Evolutionary conservation across 768 basidiomycete species (phyloP).

Genomic region (Leccinum subgranulosum): DNA sequence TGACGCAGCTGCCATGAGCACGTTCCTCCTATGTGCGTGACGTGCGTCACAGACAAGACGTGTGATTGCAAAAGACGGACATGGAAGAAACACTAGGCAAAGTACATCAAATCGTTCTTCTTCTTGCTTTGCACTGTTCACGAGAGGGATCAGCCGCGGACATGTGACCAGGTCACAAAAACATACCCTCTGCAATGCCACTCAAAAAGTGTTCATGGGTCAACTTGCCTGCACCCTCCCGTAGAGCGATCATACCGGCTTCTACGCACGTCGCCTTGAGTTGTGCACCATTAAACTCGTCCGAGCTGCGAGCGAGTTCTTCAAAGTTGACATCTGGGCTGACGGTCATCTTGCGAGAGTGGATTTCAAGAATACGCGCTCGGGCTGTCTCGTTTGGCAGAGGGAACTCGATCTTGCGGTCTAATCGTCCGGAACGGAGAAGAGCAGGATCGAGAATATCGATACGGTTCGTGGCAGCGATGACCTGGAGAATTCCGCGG

Average conservation of each 20-base stretch:
- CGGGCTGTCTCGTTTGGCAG: constrained; percentile 96
- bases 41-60: neutral
- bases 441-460: constrained; percentile 98
- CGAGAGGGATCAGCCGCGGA: constrained; percentile 25
- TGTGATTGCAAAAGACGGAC: constrained; percentile 9
- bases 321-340: constrained; percentile 91
- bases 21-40: too few species aligned
- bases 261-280: constrained; percentile 98
- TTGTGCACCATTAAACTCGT: constrained; percentile 98
- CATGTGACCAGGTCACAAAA: constrained; percentile 1
- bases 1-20: too few species aligned
- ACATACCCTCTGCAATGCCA: constrained; percentile 80
- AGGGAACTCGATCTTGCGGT: constrained; percentile 98
- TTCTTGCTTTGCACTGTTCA: constrained; percentile 94
- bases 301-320: constrained; percentile 93
- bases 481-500: constrained; percentile 58
- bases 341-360: constrained; percentile 93
- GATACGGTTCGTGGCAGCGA: constrained; percentile 97
- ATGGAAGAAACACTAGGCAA: constrained; percentile 55
- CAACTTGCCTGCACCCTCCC: constrained; percentile 87
- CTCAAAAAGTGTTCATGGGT: constrained; percentile 96
- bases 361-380: constrained; percentile 93
- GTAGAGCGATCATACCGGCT: constrained; percentile 96
- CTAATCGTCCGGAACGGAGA: constrained; percentile 95
- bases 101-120: constrained; percentile 97